A percentile compares a stretch with the other conserved stretches of the same genome.
Conservation (phyloP, 2,329 filamentous ascomycete species). For the Beauveria australis region DNA sequence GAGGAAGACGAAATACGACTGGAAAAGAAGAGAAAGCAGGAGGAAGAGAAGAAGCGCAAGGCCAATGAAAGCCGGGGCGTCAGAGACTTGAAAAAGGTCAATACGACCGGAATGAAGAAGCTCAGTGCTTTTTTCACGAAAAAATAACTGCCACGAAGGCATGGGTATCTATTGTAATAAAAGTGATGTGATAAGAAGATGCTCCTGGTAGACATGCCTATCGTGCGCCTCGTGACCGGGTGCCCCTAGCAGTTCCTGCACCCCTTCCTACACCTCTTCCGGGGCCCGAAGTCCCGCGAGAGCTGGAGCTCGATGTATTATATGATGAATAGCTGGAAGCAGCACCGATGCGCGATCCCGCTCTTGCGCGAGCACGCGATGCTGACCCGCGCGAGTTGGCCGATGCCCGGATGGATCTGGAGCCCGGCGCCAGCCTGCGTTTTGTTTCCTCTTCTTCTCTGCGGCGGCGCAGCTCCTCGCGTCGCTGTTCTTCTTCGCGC, state of each 20-base stretch:
- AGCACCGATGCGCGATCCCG: slow-evolving; percentile 15
- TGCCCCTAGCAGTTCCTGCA: slow-evolving; percentile 22
- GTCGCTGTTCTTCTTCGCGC: slow-evolving; percentile 68
- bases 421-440: slow-evolving; percentile 21
- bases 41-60: slow-evolving; percentile 84
- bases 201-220: slow-evolving; percentile 10
- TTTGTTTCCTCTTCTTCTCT: slow-evolving; percentile 52
- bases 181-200: slow-evolving; percentile 8
- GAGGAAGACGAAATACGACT: slow-evolving; percentile 56
- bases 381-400: slow-evolving; percentile 22
- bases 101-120: slow-evolving; percentile 92
- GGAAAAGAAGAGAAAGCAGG: slow-evolving; percentile 77
- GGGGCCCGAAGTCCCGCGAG: slow-evolving; percentile 27
- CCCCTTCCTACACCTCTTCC: slow-evolving; percentile 29
- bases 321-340: slow-evolving; percentile 21
- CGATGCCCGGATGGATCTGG: slow-evolving; percentile 23
- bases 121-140: slow-evolving; percentile 91
- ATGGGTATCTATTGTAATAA: slow-evolving; percentile 12
- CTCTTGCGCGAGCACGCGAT: slow-evolving; percentile 20
- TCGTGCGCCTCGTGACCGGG: slow-evolving; percentile 25
- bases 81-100: slow-evolving; percentile 77
- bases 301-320: slow-evolving; percentile 20
- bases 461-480: slow-evolving; percentile 59
- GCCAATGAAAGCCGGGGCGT: slow-evolving; percentile 65
- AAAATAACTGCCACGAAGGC: slow-evolving; percentile 26